phyloP scores from a whole-genome alignment of 805 yeast species.

The Zygoascus biomembranicola region DNA sequence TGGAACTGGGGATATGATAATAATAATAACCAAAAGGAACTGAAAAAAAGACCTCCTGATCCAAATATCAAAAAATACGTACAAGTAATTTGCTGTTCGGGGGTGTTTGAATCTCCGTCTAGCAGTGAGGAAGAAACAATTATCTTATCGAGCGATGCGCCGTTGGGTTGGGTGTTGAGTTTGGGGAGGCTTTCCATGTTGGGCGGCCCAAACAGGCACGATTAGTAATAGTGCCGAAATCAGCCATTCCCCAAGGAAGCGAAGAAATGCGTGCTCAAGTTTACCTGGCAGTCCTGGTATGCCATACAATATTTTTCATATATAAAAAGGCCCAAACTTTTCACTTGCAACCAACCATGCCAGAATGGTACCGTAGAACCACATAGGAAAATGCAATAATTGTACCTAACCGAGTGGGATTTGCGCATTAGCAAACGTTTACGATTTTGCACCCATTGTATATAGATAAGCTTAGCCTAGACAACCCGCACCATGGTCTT shows the following conservation, averaged over 20 bases:
- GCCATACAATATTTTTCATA: too few relatives aligned
- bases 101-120: neutral
- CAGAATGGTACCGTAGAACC: neutral
- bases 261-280: neutral
- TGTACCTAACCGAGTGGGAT: neutral
- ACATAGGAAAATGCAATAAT: neutral
- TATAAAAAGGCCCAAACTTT: too few relatives aligned
- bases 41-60: neutral
- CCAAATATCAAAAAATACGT: neutral
- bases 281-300: too few relatives aligned
- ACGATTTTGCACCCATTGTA: too few relatives aligned
- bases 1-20: neutral
- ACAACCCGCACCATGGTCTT: neutral
- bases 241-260: neutral
- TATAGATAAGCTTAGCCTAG: too few relatives aligned
- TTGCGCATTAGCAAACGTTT: neutral
- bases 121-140: neutral
- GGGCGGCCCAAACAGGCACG: neutral
- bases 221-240: neutral
- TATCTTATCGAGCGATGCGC: neutral
- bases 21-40: neutral
- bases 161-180: neutral
- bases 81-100: neutral
- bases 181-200: neutral
- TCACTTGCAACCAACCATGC: too few relatives aligned